phyloP scores from a whole-genome alignment of 2,329 filamentous ascomycete genomes.

The Microcera coccophila region DNA sequence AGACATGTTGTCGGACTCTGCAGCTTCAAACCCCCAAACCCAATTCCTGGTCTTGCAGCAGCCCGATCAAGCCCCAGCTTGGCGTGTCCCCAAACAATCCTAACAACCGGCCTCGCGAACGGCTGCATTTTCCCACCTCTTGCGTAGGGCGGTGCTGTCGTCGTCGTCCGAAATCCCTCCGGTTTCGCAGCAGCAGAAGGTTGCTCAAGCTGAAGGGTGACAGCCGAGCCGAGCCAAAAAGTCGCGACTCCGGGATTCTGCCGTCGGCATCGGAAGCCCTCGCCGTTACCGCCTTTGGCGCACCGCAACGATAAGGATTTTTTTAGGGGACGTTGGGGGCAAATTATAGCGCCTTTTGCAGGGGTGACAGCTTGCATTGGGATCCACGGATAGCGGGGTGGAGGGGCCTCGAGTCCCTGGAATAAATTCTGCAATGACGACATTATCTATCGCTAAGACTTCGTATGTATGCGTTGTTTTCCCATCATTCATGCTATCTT shows the following conservation, averaged over 20 bases:
- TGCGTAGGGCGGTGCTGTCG: conserved; percentile 10
- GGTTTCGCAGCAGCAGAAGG: conserved; percentile 1
- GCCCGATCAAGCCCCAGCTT: conserved; percentile 24
- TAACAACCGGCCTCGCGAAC: conserved; percentile 31
- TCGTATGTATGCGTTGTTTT: conserved; percentile 11
- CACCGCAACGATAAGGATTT: background rate
- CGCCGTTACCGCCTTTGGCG: conserved; percentile 18
- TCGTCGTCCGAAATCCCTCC: conserved; percentile 9
- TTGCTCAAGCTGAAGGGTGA: conserved; percentile 1
- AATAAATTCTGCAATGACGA: conserved; percentile 6
- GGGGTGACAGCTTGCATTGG: no score
- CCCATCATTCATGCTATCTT: conserved; percentile 2
- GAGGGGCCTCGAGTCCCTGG: conserved; percentile 2
- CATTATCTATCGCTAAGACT: conserved; percentile 1
- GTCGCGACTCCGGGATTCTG: conserved; percentile 24
- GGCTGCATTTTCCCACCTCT: conserved; percentile 31
- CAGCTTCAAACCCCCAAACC: conserved; percentile 14
- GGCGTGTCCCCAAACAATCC: conserved; percentile 29
- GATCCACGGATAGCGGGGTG: no score
- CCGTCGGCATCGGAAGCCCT: conserved; percentile 6
- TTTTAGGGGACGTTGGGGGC: conserved; percentile 2
- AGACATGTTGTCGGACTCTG: conserved; percentile 18
- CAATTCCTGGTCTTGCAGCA: conserved; percentile 15
- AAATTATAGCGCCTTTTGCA: background rate
- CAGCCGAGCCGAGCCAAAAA: conserved; percentile 20